These are phyloP conservation scores for Lycium barbarum DNA, from an alignment of 257 asterid species.

Conservation along the genomic window DNA sequence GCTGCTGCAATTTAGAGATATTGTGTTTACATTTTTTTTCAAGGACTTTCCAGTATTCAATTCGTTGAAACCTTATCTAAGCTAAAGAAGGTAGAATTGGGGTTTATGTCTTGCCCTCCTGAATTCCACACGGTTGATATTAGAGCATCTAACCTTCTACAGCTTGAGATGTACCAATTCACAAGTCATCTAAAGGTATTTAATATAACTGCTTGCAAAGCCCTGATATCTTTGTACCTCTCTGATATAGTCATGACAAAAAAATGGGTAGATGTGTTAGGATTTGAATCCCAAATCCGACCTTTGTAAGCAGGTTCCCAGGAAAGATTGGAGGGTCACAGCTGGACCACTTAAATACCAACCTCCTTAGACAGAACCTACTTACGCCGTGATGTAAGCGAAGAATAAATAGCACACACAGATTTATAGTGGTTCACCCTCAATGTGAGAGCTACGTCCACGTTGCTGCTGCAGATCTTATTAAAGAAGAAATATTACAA, in stretches of 20 bases:
- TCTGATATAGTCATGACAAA: not conserved
- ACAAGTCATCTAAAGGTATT: not conserved
- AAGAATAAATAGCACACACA: too few species aligned
- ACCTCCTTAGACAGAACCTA: too few species aligned
- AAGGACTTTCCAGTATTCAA: not conserved
- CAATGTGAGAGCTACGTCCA: too few species aligned
- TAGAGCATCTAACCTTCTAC: not conserved
- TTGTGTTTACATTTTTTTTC: not conserved
- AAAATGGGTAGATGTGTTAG: not conserved
- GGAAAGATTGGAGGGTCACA: too few species aligned
- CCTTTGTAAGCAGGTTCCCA: too few species aligned
- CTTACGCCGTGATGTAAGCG: too few species aligned
- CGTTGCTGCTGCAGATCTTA: too few species aligned
- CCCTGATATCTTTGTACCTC: not conserved
- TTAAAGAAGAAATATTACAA: too few species aligned
- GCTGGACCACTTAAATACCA: too few species aligned
- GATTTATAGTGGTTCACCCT: too few species aligned
- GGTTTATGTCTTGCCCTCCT: not conserved
- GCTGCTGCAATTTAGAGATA: slow-evolving; percentile 12
- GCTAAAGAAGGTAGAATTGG: not conserved
- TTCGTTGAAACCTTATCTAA: not conserved
- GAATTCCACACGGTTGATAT: not conserved
- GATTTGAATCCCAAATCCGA: too few species aligned
- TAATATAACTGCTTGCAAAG: not conserved
- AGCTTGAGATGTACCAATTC: not conserved